Base-by-base conservation (phyloP, 768 basidiomycete species). In the Rhizopogon vesiculosus region DNA sequence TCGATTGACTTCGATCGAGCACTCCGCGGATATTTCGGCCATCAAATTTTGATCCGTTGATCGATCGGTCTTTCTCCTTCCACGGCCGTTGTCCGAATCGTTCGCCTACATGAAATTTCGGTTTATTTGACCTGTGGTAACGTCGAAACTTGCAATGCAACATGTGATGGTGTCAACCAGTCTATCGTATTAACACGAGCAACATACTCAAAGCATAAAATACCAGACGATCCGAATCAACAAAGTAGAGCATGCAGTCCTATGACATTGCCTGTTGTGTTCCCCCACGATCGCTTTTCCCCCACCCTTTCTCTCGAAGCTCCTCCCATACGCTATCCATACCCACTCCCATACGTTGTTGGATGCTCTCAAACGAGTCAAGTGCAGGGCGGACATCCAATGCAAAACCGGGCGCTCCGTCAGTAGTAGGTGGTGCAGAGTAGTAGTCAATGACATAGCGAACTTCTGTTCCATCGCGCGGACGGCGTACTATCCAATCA, bases 361-460 rank as follows among this genome's bases (percentile, higher is more conserved):
- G 85, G 51, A 93, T 62, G 64, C 91, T 92, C 19, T 79, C 80
- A 33, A 93, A 76, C 63, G 79, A 89, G 72, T 98, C 97, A 52
- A 99, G 72, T 0, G 97, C 97, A 0, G 97, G 96, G 15, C 96
- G 85, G 9, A 98, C 96, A 67, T 99, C 97, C 28, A 99, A 79
- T 7, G 87, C 87, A 72, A 98, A 98, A 6, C 95, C 94, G 16
- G 97, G 97, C 44, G 89, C 90, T 7, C 96, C 96, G 61, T 97
- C 89, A 7, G 84, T 78, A 54, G 95, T 87, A 2, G 89, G 84
- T 1, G 95, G 92, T 0, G 93, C 93, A 45, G 91, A 90, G 72
- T 98, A 98, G 73, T 99, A 99, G 76, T 99, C 97, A 63, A 99
- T 98, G 45, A 99, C 90, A 71, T 99, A 96, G 67, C 92, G 89